Percentiles rank a stretch among this genome's conserved stretches.
These are phyloP conservation scores for Schizopora paradoxa DNA, from an alignment of 1,284 basidiomycete genomes.

Conservation along the genomic window DNA sequence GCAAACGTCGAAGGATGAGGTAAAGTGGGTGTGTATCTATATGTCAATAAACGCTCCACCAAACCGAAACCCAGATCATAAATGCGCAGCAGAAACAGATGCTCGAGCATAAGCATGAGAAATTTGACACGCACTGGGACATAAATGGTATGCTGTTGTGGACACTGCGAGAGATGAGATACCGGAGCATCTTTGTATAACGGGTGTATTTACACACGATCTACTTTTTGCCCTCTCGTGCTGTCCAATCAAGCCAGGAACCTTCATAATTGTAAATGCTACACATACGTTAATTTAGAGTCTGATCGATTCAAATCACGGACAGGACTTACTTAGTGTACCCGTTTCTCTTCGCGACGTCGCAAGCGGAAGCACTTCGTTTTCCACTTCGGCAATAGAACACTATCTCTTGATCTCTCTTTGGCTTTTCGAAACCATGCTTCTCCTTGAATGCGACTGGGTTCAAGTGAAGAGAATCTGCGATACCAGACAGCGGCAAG, in stretches of 20 bases:
- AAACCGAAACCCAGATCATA: no score
- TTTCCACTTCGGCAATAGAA: conserved; percentile 95
- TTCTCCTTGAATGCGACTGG: conserved; percentile 59
- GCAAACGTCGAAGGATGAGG: no score
- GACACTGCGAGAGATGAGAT: no score
- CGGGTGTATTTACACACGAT: conserved; percentile 1
- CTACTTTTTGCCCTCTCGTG: conserved; percentile 44
- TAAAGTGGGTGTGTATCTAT: no score
- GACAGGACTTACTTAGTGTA: conserved; percentile 65
- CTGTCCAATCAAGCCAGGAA: conserved; percentile 90
- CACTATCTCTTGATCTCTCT: conserved; percentile 70
- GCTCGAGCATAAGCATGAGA: no score
- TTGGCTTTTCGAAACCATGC: conserved; percentile 85
- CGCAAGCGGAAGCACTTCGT: conserved; percentile 78
- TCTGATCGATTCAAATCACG: background rate
- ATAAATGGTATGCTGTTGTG: no score
- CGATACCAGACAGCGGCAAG: conserved; percentile 80
- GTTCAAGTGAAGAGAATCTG: conserved; percentile 62
- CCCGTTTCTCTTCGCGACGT: conserved; percentile 81
- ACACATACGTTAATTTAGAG: background rate
- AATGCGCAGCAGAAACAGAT: no score
- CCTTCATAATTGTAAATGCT: conserved; percentile 87
- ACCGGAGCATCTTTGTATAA: no score
- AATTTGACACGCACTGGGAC: no score
- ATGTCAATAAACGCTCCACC: no score